phyloP scores from a whole-genome alignment of 2,329 filamentous ascomycete genomes.

The Xenoacremonium recifei region DNA sequence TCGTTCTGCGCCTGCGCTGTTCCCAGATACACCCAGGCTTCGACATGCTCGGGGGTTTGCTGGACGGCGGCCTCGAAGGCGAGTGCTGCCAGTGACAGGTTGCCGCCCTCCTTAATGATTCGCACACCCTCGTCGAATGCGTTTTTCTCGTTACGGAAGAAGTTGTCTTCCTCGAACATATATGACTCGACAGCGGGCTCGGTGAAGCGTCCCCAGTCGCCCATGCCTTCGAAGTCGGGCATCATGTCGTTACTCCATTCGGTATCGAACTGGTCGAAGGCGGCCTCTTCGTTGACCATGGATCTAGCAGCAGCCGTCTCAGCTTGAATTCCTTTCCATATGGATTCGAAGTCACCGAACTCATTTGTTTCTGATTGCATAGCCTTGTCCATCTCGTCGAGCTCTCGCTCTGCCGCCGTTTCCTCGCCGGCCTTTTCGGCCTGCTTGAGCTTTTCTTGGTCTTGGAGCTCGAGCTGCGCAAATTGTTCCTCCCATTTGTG shows the following conservation, averaged over 20 bases:
- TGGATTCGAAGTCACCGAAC: slow-evolving; percentile 85
- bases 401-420: slow-evolving; percentile 76
- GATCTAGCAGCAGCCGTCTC: slow-evolving; percentile 69
- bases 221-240: slow-evolving; percentile 59
- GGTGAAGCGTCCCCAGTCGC: slow-evolving; percentile 64
- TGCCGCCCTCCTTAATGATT: slow-evolving; percentile 91
- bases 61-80: slow-evolving; percentile 96
- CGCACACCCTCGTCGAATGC: slow-evolving; percentile 91
- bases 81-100: slow-evolving; percentile 86
- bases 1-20: slow-evolving; percentile 96
- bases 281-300: slow-evolving; percentile 65
- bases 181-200: slow-evolving; percentile 86
- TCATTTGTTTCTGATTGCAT: slow-evolving; percentile 70
- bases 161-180: slow-evolving; percentile 91
- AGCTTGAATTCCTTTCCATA: slow-evolving; percentile 81
- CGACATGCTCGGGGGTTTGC: slow-evolving; percentile 80
- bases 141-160: slow-evolving; percentile 77
- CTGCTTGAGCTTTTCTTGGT: slow-evolving; percentile 51
- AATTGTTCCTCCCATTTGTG: slow-evolving; percentile 97
- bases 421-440: slow-evolving; percentile 63
- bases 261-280: slow-evolving; percentile 69
- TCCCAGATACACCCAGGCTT: slow-evolving; percentile 92
- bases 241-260: slow-evolving; percentile 68
- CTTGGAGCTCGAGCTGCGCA: slow-evolving; percentile 75
- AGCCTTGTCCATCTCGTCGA: slow-evolving; percentile 77